phyloP scores from a whole-genome alignment of 768 basidiomycete genomes.

The Boletus insuetus region DNA sequence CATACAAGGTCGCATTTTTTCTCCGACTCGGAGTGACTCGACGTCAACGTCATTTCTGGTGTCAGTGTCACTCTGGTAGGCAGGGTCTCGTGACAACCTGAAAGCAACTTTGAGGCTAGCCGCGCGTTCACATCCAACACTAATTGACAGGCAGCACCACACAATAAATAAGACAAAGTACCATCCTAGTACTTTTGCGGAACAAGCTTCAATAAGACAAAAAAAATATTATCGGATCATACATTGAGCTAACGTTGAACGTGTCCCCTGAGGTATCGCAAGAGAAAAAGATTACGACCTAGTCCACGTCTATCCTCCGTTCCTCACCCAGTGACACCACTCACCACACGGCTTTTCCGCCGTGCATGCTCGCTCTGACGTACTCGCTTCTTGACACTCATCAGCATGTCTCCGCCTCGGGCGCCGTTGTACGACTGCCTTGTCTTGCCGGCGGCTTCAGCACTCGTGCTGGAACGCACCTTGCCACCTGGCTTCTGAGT shows the following conservation, averaged over 20 bases:
- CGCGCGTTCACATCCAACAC: background rate
- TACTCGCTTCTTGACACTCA: constrained; percentile 69
- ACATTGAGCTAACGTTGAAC: background rate
- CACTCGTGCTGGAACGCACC: constrained; percentile 53
- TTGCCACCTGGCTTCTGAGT: constrained; percentile 29
- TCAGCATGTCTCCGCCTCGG: constrained; percentile 40
- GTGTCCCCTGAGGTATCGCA: constrained; percentile 12
- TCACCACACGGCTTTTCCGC: constrained; percentile 45
- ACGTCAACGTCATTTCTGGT: background rate
- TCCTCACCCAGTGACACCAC: constrained; percentile 12
- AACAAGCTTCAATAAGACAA: background rate
- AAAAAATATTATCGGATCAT: constrained; percentile 11
- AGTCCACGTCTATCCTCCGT: constrained; percentile 15
- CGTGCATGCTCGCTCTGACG: constrained; percentile 76
- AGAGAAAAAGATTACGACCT: background rate
- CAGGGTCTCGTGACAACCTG: too few species aligned
- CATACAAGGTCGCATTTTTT: too few species aligned
- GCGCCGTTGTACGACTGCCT: constrained; percentile 23
- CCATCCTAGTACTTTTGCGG: background rate
- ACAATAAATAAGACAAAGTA: background rate
- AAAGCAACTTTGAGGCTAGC: too few species aligned
- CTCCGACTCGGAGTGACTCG: background rate
- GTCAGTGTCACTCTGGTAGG: too few species aligned
- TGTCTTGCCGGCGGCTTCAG: constrained; percentile 25
- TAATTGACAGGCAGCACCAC: too few species aligned